Conservation (phyloP, 1,139 yeast genomes). For the Protomyces gravidus region DNA sequence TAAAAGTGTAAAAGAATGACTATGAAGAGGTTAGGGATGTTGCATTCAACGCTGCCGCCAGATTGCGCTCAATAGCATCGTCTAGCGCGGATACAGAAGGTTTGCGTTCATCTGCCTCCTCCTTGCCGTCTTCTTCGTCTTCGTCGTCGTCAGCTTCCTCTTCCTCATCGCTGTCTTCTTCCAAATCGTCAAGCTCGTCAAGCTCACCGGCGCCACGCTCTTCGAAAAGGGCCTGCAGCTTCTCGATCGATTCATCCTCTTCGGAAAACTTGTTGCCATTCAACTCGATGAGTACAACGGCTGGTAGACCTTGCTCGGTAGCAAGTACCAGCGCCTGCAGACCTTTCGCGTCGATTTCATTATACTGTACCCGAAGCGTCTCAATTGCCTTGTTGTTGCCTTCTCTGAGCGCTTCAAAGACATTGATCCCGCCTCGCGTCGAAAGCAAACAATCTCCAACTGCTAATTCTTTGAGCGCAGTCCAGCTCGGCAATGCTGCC, state of each 20-base stretch:
- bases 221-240: slow-evolving; percentile 60
- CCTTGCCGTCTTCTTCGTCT: slow-evolving; percentile 59
- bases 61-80: slow-evolving; percentile 39
- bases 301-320: slow-evolving; percentile 54
- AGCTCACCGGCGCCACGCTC: slow-evolving; percentile 73
- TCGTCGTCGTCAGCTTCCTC: slow-evolving; percentile 70
- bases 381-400: slow-evolving; percentile 46
- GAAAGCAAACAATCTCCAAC: slow-evolving; percentile 85
- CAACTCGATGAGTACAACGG: slow-evolving; percentile 64
- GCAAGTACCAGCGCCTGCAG: slow-evolving; percentile 55
- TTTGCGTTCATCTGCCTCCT: slow-evolving; percentile 45
- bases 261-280: slow-evolving; percentile 90
- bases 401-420: slow-evolving; percentile 41
- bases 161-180: slow-evolving; percentile 80
- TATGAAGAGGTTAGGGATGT: not conserved
- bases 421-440: slow-evolving; percentile 61
- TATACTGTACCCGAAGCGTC: slow-evolving; percentile 73
- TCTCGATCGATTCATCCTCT: slow-evolving; percentile 58
- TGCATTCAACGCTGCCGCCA: slow-evolving; percentile 36
- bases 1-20: not conserved
- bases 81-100: slow-evolving; percentile 55
- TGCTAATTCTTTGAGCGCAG: slow-evolving; percentile 64
- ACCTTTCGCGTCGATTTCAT: slow-evolving; percentile 71
- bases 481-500: slow-evolving; percentile 54
- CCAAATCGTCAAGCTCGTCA: slow-evolving; percentile 90